Conservation (phyloP, 2,329 filamentous ascomycete genomes). For the Epicoccum sorghinum region DNA sequence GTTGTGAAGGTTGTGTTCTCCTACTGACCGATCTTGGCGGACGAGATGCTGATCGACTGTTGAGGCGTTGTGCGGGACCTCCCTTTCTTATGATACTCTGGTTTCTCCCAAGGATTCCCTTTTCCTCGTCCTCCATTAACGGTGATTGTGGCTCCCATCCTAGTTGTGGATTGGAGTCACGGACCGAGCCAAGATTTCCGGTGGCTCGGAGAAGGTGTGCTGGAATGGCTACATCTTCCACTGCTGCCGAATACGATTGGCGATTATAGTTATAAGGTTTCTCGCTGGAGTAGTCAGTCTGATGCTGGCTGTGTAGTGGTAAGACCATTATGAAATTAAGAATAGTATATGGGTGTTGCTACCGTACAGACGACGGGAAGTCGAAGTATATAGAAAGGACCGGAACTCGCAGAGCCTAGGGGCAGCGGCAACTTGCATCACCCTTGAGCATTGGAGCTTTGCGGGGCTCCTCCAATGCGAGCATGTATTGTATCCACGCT, state of each 20-base stretch:
- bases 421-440: constrained; percentile 12
- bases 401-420: constrained; percentile 4
- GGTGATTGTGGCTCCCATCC: constrained; percentile 26
- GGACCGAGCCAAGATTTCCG: constrained; percentile 22
- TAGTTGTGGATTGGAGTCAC: constrained; percentile 17
- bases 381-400: constrained; percentile 6
- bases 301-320: background rate
- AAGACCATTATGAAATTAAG: constrained; percentile 13
- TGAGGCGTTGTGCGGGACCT: constrained; percentile 11
- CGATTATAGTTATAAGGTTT: constrained; percentile 9
- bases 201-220: constrained; percentile 29
- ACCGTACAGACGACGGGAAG: background rate
- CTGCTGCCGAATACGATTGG: constrained; percentile 12
- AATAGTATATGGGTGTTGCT: constrained; percentile 1
- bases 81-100: constrained; percentile 8
- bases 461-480: constrained; percentile 12
- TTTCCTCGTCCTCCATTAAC: constrained; percentile 14
- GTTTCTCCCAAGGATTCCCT: constrained; percentile 15
- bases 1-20: constrained; percentile 2
- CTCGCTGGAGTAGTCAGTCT: background rate
- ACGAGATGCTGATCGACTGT: constrained; percentile 9
- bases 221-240: constrained; percentile 29
- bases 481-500: constrained; percentile 6
- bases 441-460: constrained; percentile 10
- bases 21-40: constrained; percentile 1